These are phyloP conservation scores for Heliamphora exappendiculata DNA, from an alignment of 148 eudicot species.

Conservation along the genomic window DNA sequence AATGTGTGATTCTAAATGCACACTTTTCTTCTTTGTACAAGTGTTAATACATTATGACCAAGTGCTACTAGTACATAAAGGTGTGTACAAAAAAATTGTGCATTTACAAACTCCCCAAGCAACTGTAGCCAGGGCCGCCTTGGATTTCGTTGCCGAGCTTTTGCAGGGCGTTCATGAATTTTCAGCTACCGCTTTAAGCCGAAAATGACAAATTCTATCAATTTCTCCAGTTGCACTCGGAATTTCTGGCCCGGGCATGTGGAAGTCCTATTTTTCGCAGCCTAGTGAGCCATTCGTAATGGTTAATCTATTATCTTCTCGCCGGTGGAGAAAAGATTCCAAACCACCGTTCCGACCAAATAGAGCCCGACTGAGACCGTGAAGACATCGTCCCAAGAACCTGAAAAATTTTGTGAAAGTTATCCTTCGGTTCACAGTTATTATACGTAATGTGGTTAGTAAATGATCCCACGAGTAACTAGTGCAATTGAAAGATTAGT, in stretches of 20 bases:
- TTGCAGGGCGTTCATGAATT: neutral
- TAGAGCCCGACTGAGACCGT: slow-evolving; percentile 83
- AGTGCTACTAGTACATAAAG: no score
- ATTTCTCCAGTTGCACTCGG: neutral
- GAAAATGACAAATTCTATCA: neutral
- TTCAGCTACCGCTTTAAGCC: neutral
- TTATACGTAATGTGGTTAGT: no score
- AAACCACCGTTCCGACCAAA: slow-evolving; percentile 78
- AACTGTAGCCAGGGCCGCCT: neutral
- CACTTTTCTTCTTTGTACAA: no score
- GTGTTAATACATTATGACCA: no score
- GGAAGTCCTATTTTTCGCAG: neutral
- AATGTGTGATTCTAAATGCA: no score
- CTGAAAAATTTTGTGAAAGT: slow-evolving; percentile 30
- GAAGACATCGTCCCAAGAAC: slow-evolving; percentile 93
- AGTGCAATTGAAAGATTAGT: neutral
- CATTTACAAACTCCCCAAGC: neutral
- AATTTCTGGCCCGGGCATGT: neutral
- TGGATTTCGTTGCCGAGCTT: neutral
- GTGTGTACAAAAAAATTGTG: neutral
- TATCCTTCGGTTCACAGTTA: neutral
- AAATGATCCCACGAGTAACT: no score
- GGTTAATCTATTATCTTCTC: slow-evolving; percentile 71
- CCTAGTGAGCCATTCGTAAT: neutral
- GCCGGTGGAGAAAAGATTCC: slow-evolving; percentile 88